Evolutionary conservation across 495 filamentous ascomycete genomes (phyloP).

Genomic region (Rhypophila decipiens): DNA sequence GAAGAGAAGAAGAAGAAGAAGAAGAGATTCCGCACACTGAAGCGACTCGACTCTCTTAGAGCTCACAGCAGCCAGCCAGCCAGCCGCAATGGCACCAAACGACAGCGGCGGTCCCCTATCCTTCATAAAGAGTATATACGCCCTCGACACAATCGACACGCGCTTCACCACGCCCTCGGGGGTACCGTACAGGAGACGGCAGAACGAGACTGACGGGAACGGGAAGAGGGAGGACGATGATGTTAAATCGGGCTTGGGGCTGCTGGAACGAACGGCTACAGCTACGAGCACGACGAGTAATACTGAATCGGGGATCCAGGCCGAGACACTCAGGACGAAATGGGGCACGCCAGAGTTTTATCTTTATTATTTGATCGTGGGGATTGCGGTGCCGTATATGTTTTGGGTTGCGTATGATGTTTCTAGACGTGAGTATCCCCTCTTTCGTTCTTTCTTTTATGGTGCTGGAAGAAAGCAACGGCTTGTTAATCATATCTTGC

Average conservation of each 20-base stretch:
- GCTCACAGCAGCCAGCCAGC: too few relatives aligned
- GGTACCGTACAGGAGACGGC: constrained; percentile 56
- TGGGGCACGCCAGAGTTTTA: constrained; percentile 88
- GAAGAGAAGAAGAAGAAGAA: too few relatives aligned
- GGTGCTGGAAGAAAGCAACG: too few relatives aligned
- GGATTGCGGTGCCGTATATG: constrained; percentile 72
- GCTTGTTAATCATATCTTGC: constrained; percentile 6
- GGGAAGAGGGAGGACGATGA: not conserved
- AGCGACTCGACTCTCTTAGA: too few relatives aligned
- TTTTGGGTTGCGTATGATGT: constrained; percentile 81
- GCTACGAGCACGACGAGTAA: constrained; percentile 30
- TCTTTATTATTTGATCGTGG: constrained; percentile 69
- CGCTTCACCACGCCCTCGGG: constrained; percentile 71
- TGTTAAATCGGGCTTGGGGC: constrained; percentile 25
- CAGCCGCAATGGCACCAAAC: constrained; percentile 9
- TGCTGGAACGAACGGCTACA: constrained; percentile 1
- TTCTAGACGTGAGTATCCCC: constrained; percentile 61
- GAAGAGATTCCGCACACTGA: too few relatives aligned
- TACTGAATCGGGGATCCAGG: constrained; percentile 8
- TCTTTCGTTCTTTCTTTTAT: not conserved
- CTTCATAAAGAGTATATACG: constrained; percentile 55
- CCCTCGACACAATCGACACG: constrained; percentile 88
- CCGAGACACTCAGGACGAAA: constrained; percentile 39
- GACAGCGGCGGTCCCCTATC: constrained; percentile 6
- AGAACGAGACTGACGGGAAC: constrained; percentile 18